Base-by-base conservation (phyloP, 345 rosid genomes). In the Rubroshorea leprosula region DNA sequence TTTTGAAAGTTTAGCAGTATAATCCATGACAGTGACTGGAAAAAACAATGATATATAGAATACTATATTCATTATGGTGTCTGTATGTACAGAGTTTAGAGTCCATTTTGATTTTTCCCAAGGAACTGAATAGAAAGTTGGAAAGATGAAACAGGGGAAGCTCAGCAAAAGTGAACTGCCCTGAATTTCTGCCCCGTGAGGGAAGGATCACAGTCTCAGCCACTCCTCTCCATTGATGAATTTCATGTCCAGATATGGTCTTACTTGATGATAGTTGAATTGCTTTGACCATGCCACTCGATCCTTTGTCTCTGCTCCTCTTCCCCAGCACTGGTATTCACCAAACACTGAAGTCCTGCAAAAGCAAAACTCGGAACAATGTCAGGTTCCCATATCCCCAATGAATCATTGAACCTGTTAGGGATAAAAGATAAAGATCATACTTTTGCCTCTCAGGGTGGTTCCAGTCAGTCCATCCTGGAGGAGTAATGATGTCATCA, bases 381-480 rank as follows among this genome's bases (percentile, higher is more conserved):
- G 54, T 57, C 46, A 44, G 46, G 12, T 65, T 26, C 31, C 21
- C 14, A 20, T n/a, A 3, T 52, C 39, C 21, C 20, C 29, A 54
- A 0, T 7, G 18, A 13, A 18, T 4, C 16, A 23, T n/a, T n/a
- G n/a, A 18, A 50, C 11, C 55, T 49, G 46, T 43, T 12, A n/a
- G 12, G 15, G 22, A 39, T 15, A 3, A 5, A n/a, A 41, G 8
- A 18, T n/a, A 20, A 21, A 25, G 47, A 60, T 43, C 24, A n/a
- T 68, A 89, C 95, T 69, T 83, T 58, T 75, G 86, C 63, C 96
- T 80, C 52, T 45, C 22, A 7, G 83, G 72, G 26, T 48, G 13
- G 61, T 73, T 63, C 97, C 99, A 93, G 75, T 93, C 94, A 49
- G 80, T 86, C 99, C 99, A 93, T 50, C 97, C 91, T 21, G 74